Percentiles rank a stretch among this genome's conserved stretches.
Evolutionary conservation across 2,329 filamentous ascomycete species (phyloP).

Genomic region (Fonsecaea monophora): DNA sequence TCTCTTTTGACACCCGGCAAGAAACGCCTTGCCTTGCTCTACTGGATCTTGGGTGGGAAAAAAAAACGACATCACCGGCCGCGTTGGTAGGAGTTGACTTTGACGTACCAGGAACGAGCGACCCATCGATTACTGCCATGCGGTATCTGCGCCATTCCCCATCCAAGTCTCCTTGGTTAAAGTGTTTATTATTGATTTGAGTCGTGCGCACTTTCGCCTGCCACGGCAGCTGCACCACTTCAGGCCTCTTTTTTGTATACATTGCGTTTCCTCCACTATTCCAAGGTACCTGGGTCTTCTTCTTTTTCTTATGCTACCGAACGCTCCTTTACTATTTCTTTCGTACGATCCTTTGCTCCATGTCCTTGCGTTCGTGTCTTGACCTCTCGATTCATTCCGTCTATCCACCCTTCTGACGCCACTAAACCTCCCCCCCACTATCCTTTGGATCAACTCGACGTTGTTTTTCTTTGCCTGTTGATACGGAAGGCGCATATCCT

Average conservation of each 20-base stretch:
- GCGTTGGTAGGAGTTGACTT: slow-evolving; percentile 34
- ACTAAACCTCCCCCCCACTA: slow-evolving; percentile 25
- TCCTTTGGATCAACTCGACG: slow-evolving; percentile 23
- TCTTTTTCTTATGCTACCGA: slow-evolving; percentile 26
- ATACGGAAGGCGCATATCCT: slow-evolving; percentile 8
- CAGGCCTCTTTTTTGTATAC: slow-evolving; percentile 34
- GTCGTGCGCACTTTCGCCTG: slow-evolving; percentile 34
- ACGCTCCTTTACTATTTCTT: slow-evolving; percentile 36
- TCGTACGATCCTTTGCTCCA: slow-evolving; percentile 29
- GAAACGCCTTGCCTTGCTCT: slow-evolving; percentile 29
- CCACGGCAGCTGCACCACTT: slow-evolving; percentile 33
- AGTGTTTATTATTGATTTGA: slow-evolving; percentile 29
- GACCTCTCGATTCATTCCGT: slow-evolving; percentile 19
- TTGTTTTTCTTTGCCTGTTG: slow-evolving; percentile 10
- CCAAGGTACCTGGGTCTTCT: slow-evolving; percentile 34
- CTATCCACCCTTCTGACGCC: slow-evolving; percentile 23
- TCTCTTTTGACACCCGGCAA: slow-evolving; percentile 13
- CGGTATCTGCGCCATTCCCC: slow-evolving; percentile 32
- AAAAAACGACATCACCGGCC: slow-evolving; percentile 28
- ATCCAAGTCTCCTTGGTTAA: slow-evolving; percentile 28
- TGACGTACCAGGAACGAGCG: slow-evolving; percentile 34
- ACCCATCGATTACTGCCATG: slow-evolving; percentile 30
- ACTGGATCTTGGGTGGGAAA: slow-evolving; percentile 24
- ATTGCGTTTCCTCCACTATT: slow-evolving; percentile 27
- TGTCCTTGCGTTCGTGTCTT: slow-evolving; percentile 31